These are phyloP conservation scores for Penicillium psychrofluorescens DNA, from an alignment of 495 filamentous ascomycete species.

Conservation along the genomic window DNA sequence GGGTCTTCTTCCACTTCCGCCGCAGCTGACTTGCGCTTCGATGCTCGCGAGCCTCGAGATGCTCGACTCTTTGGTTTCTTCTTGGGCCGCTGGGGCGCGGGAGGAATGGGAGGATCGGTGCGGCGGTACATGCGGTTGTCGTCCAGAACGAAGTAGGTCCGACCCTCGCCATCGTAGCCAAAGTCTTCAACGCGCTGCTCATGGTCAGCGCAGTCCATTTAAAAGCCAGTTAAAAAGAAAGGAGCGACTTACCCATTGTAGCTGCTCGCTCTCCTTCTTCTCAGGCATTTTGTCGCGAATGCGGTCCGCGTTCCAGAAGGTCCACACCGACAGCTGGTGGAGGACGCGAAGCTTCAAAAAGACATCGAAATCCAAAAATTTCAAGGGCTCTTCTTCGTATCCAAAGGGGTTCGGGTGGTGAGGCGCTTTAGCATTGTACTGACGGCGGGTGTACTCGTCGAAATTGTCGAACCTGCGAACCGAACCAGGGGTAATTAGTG, in stretches of 20 bases:
- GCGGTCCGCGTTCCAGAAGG: conserved; percentile 75
- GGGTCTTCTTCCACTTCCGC: conserved; percentile 46
- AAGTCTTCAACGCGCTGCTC: conserved; percentile 83
- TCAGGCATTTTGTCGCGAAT: conserved; percentile 83
- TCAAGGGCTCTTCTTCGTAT: conserved; percentile 60
- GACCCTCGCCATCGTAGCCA: conserved; percentile 79
- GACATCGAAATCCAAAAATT: conserved; percentile 75
- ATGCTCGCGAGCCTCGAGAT: conserved; percentile 57
- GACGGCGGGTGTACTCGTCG: conserved; percentile 87
- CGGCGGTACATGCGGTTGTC: conserved; percentile 88
- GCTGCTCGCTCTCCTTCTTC: conserved; percentile 72
- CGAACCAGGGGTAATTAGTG: conserved; percentile 1
- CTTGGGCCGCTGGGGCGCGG: conserved; percentile 48
- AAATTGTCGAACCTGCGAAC: conserved; percentile 69
- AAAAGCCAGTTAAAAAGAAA: background rate
- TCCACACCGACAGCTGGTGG: conserved; percentile 86
- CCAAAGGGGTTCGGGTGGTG: conserved; percentile 76
- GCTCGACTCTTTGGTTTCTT: conserved; percentile 74
- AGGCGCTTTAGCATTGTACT: conserved; percentile 79
- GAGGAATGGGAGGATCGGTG: conserved; percentile 58
- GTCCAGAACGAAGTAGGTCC: conserved; percentile 83
- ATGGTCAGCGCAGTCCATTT: background rate
- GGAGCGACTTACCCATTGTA: conserved; percentile 61
- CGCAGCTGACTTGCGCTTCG: conserved; percentile 58
- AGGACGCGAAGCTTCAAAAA: conserved; percentile 83